These are phyloP conservation scores for Aspergillus udagawae DNA, from an alignment of 2,329 filamentous ascomycete species.

Conservation along the genomic window DNA sequence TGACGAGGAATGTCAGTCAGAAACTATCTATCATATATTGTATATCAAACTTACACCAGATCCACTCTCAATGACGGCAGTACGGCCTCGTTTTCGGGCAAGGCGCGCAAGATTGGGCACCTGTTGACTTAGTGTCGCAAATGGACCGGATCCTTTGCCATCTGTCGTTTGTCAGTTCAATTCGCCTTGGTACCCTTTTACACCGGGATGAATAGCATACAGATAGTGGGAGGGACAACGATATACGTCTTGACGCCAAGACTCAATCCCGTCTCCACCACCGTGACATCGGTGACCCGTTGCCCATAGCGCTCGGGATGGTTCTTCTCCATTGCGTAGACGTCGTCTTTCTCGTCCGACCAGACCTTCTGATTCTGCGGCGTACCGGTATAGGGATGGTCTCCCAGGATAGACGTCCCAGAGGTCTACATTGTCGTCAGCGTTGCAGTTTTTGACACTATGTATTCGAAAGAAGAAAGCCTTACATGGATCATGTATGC, in stretches of 20 bases:
- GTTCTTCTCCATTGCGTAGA: conserved; percentile 40
- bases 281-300: conserved; percentile 43
- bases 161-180: conserved; percentile 6
- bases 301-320: conserved; percentile 39
- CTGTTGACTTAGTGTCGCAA: conserved; percentile 37
- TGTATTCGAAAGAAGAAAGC: neutral
- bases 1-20: neutral
- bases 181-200: neutral
- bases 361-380: conserved; percentile 33
- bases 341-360: conserved; percentile 41
- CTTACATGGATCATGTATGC: conserved; percentile 41
- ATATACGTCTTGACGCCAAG: conserved; percentile 44
- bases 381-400: conserved; percentile 35
- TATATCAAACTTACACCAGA: conserved; percentile 13
- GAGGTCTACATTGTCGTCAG: neutral
- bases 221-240: conserved; percentile 48
- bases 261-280: conserved; percentile 38
- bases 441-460: too few species aligned
- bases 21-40: neutral
- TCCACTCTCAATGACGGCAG: conserved; percentile 36
- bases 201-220: neutral
- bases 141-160: conserved; percentile 32
- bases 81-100: conserved; percentile 28
- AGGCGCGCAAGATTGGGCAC: conserved; percentile 34
- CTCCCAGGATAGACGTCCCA: conserved; percentile 28